phyloP scores from a whole-genome alignment of 2,329 filamentous ascomycete species.

The Pochonia chlamydosporia region DNA sequence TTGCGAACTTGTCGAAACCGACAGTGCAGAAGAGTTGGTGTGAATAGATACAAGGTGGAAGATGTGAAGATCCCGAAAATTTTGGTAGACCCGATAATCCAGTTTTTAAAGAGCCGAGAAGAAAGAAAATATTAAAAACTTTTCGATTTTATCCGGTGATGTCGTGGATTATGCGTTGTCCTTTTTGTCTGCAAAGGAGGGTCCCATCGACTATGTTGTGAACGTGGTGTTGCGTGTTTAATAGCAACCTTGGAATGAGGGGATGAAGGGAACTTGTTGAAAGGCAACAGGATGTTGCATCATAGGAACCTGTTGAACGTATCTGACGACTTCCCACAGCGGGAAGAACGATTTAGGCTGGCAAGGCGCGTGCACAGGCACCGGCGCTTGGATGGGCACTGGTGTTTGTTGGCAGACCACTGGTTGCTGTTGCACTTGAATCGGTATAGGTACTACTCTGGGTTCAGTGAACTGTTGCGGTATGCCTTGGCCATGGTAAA shows the following conservation, averaged over 20 bases:
- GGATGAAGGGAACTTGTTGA: constrained; percentile 46
- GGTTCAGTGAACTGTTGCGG: constrained; percentile 39
- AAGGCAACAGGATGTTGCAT: constrained; percentile 45
- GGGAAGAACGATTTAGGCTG: constrained; percentile 43
- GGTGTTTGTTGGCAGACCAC: constrained; percentile 24
- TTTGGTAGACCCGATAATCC: background rate
- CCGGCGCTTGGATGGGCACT: constrained; percentile 26
- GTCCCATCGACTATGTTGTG: background rate
- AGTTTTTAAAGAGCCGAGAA: background rate
- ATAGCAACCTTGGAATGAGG: constrained; percentile 48
- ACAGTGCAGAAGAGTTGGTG: too few relatives aligned
- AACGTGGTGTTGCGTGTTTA: constrained; percentile 11
- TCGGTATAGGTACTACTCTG: constrained; percentile 22
- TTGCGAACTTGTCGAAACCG: too few relatives aligned
- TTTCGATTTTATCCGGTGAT: background rate
- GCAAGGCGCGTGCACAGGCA: constrained; percentile 31
- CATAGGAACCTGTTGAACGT: constrained; percentile 42
- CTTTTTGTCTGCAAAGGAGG: background rate
- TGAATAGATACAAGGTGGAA: background rate
- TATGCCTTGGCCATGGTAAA: constrained; percentile 36
- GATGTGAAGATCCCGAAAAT: background rate
- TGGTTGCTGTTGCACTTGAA: constrained; percentile 32
- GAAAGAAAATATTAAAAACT: background rate
- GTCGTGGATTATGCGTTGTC: background rate
- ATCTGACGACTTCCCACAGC: constrained; percentile 48